Base-by-base conservation (phyloP, 2,329 filamentous ascomycete species). In the Zymoseptoria crescenta region DNA sequence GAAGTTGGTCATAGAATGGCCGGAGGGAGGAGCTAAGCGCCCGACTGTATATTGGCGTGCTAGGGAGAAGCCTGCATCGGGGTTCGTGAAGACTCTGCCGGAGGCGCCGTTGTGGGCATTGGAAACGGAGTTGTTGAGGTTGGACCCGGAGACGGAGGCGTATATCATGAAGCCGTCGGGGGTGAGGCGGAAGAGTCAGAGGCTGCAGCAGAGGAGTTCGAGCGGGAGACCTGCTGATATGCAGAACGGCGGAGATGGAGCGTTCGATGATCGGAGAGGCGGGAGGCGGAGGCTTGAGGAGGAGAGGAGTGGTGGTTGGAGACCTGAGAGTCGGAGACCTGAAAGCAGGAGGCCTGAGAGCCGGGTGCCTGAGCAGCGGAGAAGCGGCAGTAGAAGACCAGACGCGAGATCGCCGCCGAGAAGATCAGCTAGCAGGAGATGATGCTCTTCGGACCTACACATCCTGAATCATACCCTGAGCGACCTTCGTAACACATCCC, bases 1-100 rank as follows among this genome's bases (percentile, higher is more conserved):
- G 76, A 76, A 76, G 50, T 68, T 81, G 27, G 72, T 74, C 41
- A 73, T 80, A 61, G 77, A 79, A 65, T 74, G 75, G 62, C 64
- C 64, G 55, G 69, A 68, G n/a, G 66, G 70, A 30, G 69, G 66
- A 3, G 69, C 73, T 13, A 67, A 65, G 53, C 63, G 64, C 45
- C 74, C 76, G 0, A 73, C 76, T 57, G 68, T 79, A 21, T 75
- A 70, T 65, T 79, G 77, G 77, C 75, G 74, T 61, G 61, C 70
- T 21, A 66, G 68, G 19, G 74, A 68, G 58, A 70, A 69, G 45
- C 68, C 72, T 35, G 69, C 69, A 48, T 68, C 73, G 8, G 71
- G 72, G 16, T 74, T 70, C 20, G 74, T 75, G 5, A 70, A 71
- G 24, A 66, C 73, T 7, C 65, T 79, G 16, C 77, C 76, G 0